phyloP scores from a whole-genome alignment of 768 basidiomycete genomes.

The Pulveroboletus sp. region DNA sequence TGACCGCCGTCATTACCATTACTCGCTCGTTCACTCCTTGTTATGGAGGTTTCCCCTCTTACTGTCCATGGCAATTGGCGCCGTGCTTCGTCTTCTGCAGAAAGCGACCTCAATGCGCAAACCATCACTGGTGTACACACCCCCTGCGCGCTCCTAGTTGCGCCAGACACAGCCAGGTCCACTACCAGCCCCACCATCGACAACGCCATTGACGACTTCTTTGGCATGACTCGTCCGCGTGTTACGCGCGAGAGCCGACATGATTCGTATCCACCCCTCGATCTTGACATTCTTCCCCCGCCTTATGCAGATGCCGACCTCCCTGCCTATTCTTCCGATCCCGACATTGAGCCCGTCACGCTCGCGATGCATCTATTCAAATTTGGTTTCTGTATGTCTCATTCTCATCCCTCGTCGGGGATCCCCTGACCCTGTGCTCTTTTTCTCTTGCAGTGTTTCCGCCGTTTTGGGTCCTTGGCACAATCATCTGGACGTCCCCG shows the following conservation, averaged over 20 bases:
- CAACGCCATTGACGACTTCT: conserved; percentile 24
- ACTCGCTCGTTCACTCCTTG: not conserved
- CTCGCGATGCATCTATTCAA: conserved; percentile 47
- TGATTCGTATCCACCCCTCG: conserved; percentile 12
- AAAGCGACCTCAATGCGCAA: conserved; percentile 16
- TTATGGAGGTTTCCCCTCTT: conserved; percentile 3
- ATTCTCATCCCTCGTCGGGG: not conserved
- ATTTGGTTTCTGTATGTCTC: conserved; percentile 44
- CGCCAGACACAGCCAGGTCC: conserved; percentile 3
- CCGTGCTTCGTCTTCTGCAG: conserved; percentile 2
- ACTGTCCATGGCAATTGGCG: conserved; percentile 16
- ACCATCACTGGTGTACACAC: conserved; percentile 4
- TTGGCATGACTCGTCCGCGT: conserved; percentile 22
- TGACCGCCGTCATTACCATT: no score
- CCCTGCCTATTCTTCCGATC: conserved; percentile 30
- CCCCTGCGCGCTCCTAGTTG: conserved; percentile 3
- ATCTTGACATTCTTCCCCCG: conserved; percentile 21
- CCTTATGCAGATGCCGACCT: conserved; percentile 30
- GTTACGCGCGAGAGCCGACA: conserved; percentile 31
- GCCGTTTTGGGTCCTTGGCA: conserved; percentile 44
- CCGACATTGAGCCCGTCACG: conserved; percentile 36
- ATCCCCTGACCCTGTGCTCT: not conserved
- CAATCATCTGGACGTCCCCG: conserved; percentile 37
- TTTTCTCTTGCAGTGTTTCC: conserved; percentile 37
- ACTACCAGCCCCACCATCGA: not conserved